These are phyloP conservation scores for Orobanche coerulescens DNA, from an alignment of 257 asterid genomes.

Conservation along the genomic window DNA sequence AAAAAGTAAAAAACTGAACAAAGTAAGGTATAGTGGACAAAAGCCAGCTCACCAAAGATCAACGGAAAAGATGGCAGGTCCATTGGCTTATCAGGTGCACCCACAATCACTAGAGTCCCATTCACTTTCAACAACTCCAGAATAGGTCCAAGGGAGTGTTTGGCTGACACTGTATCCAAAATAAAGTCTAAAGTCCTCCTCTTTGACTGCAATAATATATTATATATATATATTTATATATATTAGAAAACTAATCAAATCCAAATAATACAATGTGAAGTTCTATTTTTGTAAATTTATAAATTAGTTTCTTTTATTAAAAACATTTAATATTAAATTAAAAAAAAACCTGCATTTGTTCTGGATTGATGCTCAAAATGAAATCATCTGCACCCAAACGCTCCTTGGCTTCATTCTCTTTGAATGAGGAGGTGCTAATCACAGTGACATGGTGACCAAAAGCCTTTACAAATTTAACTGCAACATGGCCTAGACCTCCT, in stretches of 20 bases:
- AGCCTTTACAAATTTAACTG: conserved; percentile 72
- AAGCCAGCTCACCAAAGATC: conserved; percentile 41
- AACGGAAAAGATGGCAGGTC: conserved; percentile 72
- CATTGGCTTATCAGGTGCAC: conserved; percentile 78
- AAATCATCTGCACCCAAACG: conserved; percentile 73
- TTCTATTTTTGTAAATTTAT: no score
- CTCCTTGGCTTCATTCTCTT: conserved; percentile 62
- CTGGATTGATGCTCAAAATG: conserved; percentile 43
- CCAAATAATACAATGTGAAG: no score
- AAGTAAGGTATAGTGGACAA: no score
- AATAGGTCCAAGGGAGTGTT: conserved; percentile 65
- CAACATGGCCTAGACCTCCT: conserved; percentile 80
- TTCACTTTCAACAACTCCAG: conserved; percentile 62
- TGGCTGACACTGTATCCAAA: conserved; percentile 63
- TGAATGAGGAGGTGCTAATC: conserved; percentile 83
- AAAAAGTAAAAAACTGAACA: no score
- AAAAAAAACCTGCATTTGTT: conserved; percentile 58
- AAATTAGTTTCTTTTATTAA: no score
- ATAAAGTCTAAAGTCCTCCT: conserved; percentile 59
- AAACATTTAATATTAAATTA: background rate
- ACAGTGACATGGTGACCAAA: conserved; percentile 73
- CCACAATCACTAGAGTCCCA: conserved; percentile 68
- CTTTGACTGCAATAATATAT: conserved; percentile 32
- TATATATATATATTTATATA: no score
- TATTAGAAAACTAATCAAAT: no score